Conservation (phyloP, 2,329 filamentous ascomycete genomes). For the Colletotrichum sp. region DNA sequence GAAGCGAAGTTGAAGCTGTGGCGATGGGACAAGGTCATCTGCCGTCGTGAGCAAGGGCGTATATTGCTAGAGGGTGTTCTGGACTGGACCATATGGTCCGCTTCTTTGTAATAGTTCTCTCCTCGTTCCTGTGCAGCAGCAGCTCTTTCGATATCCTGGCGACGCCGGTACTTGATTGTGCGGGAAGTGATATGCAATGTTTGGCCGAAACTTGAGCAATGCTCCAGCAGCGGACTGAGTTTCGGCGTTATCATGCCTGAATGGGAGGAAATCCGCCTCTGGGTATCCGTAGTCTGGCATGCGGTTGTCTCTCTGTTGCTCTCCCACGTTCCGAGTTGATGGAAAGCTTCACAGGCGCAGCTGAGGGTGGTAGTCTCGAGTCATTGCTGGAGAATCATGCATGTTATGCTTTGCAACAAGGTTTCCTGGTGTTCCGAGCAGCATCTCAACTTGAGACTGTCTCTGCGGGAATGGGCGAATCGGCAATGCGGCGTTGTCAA, state of each 20-base stretch:
- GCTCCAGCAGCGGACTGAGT: not conserved
- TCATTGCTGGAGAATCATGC: not conserved
- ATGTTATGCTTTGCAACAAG: not conserved
- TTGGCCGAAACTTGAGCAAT: not conserved
- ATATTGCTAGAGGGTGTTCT: not conserved
- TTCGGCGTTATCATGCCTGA: not conserved
- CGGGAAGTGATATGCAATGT: not conserved
- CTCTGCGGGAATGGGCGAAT: not conserved
- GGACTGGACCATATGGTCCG: conserved; percentile 2
- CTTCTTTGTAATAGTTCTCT: not conserved
- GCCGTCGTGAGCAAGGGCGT: not conserved
- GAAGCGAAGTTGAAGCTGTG: not conserved
- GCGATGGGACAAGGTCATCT: conserved; percentile 6
- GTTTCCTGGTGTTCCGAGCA: not conserved
- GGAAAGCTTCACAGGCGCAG: not conserved
- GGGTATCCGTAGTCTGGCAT: not conserved
- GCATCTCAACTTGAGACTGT: not conserved
- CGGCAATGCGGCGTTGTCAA: not conserved
- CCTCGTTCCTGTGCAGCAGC: not conserved
- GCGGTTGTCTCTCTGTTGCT: not conserved
- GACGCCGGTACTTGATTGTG: not conserved
- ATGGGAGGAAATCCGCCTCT: not conserved
- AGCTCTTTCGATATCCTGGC: not conserved
- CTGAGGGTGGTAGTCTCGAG: not conserved
- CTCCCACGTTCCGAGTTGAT: not conserved